Evolutionary conservation across 139 green algal genomes (phyloP).

Genomic region (Closterium sp.): DNA sequence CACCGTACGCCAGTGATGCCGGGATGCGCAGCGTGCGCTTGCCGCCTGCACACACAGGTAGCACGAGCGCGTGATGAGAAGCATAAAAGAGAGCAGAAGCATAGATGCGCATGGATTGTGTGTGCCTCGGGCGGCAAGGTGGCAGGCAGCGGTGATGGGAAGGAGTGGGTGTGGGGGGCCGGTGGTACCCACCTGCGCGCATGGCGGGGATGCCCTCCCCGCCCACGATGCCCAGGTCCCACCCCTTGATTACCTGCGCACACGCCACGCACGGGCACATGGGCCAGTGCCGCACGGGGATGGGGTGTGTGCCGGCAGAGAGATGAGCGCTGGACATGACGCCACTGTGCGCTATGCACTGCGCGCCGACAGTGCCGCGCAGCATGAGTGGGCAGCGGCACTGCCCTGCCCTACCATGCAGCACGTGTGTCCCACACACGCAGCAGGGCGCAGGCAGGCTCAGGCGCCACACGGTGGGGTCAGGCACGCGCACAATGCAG

Average conservation of each 20-base stretch:
- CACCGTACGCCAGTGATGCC: conserved; percentile 43
- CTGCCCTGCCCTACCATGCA: background rate
- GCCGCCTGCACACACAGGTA: conserved; percentile 23
- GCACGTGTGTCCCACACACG: background rate
- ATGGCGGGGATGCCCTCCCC: conserved; percentile 36
- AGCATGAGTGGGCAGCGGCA: too few relatives aligned
- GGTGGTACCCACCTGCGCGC: conserved; percentile 10
- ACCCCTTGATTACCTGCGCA: conserved; percentile 54
- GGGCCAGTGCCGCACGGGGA: background rate
- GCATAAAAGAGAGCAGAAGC: background rate
- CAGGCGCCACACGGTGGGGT: background rate
- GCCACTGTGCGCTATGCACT: background rate
- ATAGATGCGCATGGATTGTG: background rate
- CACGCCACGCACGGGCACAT: background rate
- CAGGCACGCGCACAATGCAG: background rate
- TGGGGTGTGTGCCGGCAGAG: conserved; percentile 27
- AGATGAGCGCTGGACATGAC: conserved; percentile 43
- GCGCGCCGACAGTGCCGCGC: too few relatives aligned
- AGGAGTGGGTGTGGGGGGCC: background rate
- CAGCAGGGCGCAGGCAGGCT: background rate
- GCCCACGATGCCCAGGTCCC: conserved; percentile 51
- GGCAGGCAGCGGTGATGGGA: background rate
- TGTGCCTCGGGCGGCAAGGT: background rate
- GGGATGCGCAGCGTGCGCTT: conserved; percentile 45
- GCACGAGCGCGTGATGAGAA: background rate